Evolutionary conservation across 2,329 filamentous ascomycete genomes (phyloP).

Genomic region (Ophiostoma ips): DNA sequence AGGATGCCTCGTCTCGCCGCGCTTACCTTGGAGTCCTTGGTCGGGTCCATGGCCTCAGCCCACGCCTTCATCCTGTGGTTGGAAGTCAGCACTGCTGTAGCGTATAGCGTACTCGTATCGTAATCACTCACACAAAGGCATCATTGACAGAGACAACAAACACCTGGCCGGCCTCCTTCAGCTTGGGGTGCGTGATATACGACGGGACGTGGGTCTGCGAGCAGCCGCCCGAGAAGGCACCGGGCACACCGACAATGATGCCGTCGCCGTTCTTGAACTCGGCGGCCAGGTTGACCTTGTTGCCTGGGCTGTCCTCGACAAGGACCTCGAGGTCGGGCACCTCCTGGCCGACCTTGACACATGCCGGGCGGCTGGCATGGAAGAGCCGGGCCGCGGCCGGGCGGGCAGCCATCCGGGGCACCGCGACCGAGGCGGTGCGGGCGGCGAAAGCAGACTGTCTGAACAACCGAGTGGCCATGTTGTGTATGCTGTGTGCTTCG

Average conservation of each 20-base stretch:
- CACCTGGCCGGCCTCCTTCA: conserved; percentile 68
- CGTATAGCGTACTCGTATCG: background rate
- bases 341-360: conserved; percentile 65
- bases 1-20: no score
- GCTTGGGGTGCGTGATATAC: conserved; percentile 66
- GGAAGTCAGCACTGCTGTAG: background rate
- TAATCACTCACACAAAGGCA: conserved; percentile 66
- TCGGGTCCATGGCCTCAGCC: conserved; percentile 63
- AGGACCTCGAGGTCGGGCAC: conserved; percentile 67
- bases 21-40: conserved; percentile 57
- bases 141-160: conserved; percentile 92
- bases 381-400: conserved; percentile 28
- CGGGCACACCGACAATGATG: conserved; percentile 73
- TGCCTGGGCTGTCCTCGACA: conserved; percentile 74
- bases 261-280: conserved; percentile 61
- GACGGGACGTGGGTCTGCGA: conserved; percentile 63
- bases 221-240: conserved; percentile 52
- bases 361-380: conserved; percentile 46
- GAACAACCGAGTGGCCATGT: conserved; percentile 12
- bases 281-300: conserved; percentile 74
- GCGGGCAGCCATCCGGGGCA: background rate
- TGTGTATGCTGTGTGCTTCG: background rate
- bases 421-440: conserved; percentile 5
- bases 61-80: conserved; percentile 71
- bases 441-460: conserved; percentile 7